Base-by-base conservation (phyloP, 2,329 filamentous ascomycete genomes). In the Penicillium thymicola region DNA sequence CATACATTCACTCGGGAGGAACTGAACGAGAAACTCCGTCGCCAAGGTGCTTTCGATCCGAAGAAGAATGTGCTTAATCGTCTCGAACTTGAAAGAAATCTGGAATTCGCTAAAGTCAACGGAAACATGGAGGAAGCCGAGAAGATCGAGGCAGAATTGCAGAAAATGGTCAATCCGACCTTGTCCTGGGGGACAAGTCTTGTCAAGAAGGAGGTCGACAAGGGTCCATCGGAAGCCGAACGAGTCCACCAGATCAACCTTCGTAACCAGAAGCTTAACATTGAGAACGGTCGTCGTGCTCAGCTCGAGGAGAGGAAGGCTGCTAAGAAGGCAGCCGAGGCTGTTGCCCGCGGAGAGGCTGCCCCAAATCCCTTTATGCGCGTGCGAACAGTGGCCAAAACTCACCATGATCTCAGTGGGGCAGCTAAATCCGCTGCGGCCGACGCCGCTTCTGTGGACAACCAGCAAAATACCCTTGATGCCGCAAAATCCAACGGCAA, bases 221-320 rank as follows among this genome's bases (percentile, higher is more conserved):
- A 81, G 9, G 79, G 82, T 34, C 59, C 52, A 27, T 80, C 79
- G 11, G 89, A 95, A 72, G 90, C 93, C 72, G 90, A 96, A 62
- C 87, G 89, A 28, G 82, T 97, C 25, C 89, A 90, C 0, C 84
- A 89, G 67, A 81, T 96, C 63, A 99, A 99, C 75, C 81, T 85
- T 28, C 85, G 89, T 69, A 97, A 96, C 74, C 87, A 93, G 59
- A 86, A 87, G 57, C 83, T 87, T 64, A 97, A 97, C 69, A 83
- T 85, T n/a, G 90, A 96, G 70, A 87, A 89, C 46, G 89, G 97
- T n/a, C 90, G 93, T 58, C 89, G 90, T 72, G 93, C 92, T 0
- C 89, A 97, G 70, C 81, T 96, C 54, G 88, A 88, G 64, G 94
- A 99, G 76, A 84, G 87, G 65, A 83, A 83, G 48, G 82, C 81